Conservation (phyloP, 331 rosid species). For the Dryas integrifolia region DNA sequence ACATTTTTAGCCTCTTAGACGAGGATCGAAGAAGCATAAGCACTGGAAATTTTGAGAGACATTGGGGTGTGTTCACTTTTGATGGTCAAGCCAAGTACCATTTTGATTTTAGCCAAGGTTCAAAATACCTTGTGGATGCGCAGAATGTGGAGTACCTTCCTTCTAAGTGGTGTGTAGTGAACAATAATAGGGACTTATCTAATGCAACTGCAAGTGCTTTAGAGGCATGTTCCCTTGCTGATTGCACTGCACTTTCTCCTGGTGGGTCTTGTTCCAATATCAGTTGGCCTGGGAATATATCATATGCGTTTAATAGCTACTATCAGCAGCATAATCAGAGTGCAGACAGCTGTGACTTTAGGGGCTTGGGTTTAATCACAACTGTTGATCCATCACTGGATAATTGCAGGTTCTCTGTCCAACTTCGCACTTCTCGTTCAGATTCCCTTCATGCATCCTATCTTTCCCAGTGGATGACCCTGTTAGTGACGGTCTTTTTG, state of each 20-base stretch:
- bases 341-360: constrained; percentile 67
- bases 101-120: constrained; percentile 56
- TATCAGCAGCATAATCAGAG: constrained; percentile 87
- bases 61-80: constrained; percentile 92
- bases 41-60: constrained; percentile 71
- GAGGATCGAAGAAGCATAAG: constrained; percentile 74
- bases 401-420: constrained; percentile 70
- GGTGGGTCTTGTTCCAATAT: constrained; percentile 84
- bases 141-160: constrained; percentile 76
- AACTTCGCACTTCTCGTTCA: constrained; percentile 53
- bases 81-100: constrained; percentile 94
- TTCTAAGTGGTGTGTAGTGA: constrained; percentile 86
- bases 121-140: constrained; percentile 60
- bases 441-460: constrained; percentile 21
- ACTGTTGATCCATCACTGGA: constrained; percentile 73
- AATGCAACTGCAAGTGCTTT: constrained; percentile 58
- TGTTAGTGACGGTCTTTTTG: constrained; percentile 40
- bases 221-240: constrained; percentile 68
- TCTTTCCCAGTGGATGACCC: constrained; percentile 28
- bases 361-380: constrained; percentile 81
- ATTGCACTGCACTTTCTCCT: constrained; percentile 65
- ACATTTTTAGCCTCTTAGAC: constrained; percentile 69
- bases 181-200: constrained; percentile 71
- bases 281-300: constrained; percentile 77
- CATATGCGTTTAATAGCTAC: constrained; percentile 83